Percentiles rank a stretch among this genome's conserved stretches.
These are phyloP conservation scores for Geotrichum fermentans DNA, from an alignment of 1,139 yeast genomes.

Conservation along the genomic window DNA sequence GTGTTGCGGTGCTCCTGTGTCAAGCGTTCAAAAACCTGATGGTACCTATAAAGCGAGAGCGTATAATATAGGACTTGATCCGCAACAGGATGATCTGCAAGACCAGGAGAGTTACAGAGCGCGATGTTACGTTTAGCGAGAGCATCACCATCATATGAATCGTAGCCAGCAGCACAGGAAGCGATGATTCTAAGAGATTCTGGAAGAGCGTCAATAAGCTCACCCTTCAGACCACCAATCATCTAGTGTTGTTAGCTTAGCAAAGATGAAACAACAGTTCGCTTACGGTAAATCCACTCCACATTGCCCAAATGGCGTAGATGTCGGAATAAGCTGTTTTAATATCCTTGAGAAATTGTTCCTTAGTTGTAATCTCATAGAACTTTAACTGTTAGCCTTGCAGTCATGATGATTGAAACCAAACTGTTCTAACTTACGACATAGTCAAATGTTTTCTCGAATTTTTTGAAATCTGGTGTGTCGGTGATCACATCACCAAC, in stretches of 20 bases:
- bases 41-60: constrained; percentile 58
- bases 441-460: constrained; percentile 15
- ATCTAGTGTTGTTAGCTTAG: no score
- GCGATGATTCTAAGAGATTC: constrained; percentile 50
- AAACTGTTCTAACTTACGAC: constrained; percentile 1
- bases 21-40: constrained; percentile 46
- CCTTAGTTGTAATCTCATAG: constrained; percentile 23
- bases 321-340: constrained; percentile 22
- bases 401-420: constrained; percentile 14
- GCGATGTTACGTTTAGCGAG: constrained; percentile 45
- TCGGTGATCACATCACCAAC: constrained; percentile 15
- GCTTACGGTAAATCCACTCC: constrained; percentile 27
- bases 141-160: constrained; percentile 49
- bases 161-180: constrained; percentile 68
- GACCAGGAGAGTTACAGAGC: constrained; percentile 52
- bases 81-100: constrained; percentile 67
- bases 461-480: constrained; percentile 5
- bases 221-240: constrained; percentile 32
- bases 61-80: constrained; percentile 63
- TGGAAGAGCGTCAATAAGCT: constrained; percentile 53
- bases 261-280: no score
- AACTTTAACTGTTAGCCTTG: constrained; percentile 9
- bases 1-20: constrained; percentile 44
- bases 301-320: constrained; percentile 26
- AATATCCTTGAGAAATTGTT: constrained; percentile 25